Conservation (phyloP, 2,329 filamentous ascomycete genomes). For the Cytospora piceae region DNA sequence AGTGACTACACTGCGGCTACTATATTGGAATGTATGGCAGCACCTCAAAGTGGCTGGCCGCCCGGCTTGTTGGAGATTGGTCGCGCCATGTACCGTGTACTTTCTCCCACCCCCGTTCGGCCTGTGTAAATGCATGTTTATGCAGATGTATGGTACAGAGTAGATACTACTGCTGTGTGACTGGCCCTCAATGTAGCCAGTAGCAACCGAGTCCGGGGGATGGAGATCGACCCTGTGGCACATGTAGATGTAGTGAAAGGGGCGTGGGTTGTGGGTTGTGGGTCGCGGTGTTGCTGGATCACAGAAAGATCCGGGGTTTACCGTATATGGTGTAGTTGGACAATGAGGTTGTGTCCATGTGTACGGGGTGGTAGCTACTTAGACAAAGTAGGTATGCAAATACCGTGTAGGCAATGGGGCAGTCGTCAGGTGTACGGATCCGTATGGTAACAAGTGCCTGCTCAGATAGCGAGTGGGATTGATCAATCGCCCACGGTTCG, state of each 20-base stretch:
- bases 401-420: neutral
- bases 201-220: conserved; percentile 21
- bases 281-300: neutral
- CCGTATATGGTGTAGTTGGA: neutral
- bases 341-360: neutral
- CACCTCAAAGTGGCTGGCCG: neutral
- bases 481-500: neutral
- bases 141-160: conserved; percentile 15
- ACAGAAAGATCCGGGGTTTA: neutral
- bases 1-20: neutral
- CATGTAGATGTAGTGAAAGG: conserved; percentile 4
- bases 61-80: neutral
- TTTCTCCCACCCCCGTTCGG: neutral
- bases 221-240: conserved; percentile 11
- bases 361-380: neutral
- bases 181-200: conserved; percentile 3
- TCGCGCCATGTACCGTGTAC: neutral
- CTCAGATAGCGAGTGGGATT: neutral
- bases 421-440: neutral
- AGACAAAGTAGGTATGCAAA: neutral
- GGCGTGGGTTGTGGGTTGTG: too few species aligned
- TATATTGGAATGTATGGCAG: neutral
- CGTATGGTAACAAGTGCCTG: neutral
- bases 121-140: conserved; percentile 5
- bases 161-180: neutral